Evolutionary conservation across 2,329 filamentous ascomycete species (phyloP), one percentile per base, ranked within the genome.

Genomic region (Ascochyta clinopodiicola): DNA sequence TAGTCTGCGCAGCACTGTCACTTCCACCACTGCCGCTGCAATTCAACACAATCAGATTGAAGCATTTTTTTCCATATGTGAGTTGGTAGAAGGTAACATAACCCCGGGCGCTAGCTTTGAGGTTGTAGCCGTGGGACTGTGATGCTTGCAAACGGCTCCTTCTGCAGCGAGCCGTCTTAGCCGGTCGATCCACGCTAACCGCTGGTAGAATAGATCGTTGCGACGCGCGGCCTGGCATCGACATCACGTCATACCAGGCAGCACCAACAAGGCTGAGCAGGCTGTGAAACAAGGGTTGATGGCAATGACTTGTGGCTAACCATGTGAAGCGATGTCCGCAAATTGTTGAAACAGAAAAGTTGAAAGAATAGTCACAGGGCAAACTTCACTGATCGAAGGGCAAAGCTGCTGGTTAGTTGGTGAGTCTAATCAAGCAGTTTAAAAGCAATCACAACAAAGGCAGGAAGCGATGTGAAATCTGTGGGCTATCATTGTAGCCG

Each of bases 81-180:
- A 10, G 5, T 5, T 42, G 36, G 12, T n/a, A 6, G 17, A 36
- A 17, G 17, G 43, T 44, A 22, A 53, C 15, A 31, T 8, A 13
- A 22, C 6, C 13, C 21, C 32, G 24, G 15, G 32, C 42, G 32
- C 19, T 25, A 19, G 25, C 38, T 8, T 7, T 44, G 34, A 48
- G 25, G 24, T 44, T 34, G 21, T 32, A 48, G 21, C 51, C 22
- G 12, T 12, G 10, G 34, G 32, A 54, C 49, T 35, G 22, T 13
- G 21, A 55, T 55, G 51, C 52, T 42, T 56, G 46, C 46, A 42
- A 50, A 50, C 45, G 40, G 52, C 13, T 50, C 44, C 39, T 25
- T 24, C 13, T 49, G 51, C 45, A 36, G 31, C 35, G 35, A 45
- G 46, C 52, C 45, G 45, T 50, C 32, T 46, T 42, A 50, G 22